Evolutionary conservation across 768 basidiomycete species (phyloP).

Genomic region (Podaxis sp.): DNA sequence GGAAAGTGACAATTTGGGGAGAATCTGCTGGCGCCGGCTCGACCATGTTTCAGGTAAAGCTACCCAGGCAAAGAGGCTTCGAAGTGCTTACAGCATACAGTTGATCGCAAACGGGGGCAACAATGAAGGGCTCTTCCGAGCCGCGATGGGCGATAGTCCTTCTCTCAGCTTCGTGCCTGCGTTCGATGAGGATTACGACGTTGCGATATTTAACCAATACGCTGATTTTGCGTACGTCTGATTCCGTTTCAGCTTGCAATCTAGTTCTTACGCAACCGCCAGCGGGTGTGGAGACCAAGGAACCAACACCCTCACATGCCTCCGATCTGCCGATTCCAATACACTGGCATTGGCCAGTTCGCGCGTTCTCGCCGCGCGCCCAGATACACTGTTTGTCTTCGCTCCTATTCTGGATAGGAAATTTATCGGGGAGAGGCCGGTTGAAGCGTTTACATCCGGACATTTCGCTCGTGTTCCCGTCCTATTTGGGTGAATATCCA

Average conservation of each 20-base stretch:
- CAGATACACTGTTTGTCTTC: constrained; percentile 32
- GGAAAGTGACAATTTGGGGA: constrained; percentile 39
- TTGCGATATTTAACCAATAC: constrained; percentile 31
- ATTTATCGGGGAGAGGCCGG: constrained; percentile 30
- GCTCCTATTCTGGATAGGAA: constrained; percentile 32
- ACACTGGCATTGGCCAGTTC: constrained; percentile 30
- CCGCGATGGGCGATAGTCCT: constrained; percentile 41
- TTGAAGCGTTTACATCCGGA: constrained; percentile 34
- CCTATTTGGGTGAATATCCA: constrained; percentile 26
- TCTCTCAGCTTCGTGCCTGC: constrained; percentile 32
- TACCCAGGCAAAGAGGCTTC: neutral
- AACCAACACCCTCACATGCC: constrained; percentile 25
- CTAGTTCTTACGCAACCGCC: neutral
- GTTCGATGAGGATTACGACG: constrained; percentile 28
- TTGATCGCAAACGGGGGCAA: constrained; percentile 35
- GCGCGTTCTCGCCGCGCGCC: constrained; percentile 23
- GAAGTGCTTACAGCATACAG: constrained; percentile 15
- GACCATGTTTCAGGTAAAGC: constrained; percentile 34
- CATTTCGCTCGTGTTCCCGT: constrained; percentile 34
- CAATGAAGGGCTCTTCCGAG: constrained; percentile 32
- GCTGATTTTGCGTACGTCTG: constrained; percentile 28
- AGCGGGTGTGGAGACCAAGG: constrained; percentile 23
- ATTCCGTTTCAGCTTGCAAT: neutral
- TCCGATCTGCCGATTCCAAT: constrained; percentile 24
- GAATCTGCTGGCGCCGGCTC: constrained; percentile 39